Evolutionary conservation across 2,329 filamentous ascomycete genomes (phyloP), one percentile per base, ranked within the genome.

Genomic region (Lachnellula willkommii): DNA sequence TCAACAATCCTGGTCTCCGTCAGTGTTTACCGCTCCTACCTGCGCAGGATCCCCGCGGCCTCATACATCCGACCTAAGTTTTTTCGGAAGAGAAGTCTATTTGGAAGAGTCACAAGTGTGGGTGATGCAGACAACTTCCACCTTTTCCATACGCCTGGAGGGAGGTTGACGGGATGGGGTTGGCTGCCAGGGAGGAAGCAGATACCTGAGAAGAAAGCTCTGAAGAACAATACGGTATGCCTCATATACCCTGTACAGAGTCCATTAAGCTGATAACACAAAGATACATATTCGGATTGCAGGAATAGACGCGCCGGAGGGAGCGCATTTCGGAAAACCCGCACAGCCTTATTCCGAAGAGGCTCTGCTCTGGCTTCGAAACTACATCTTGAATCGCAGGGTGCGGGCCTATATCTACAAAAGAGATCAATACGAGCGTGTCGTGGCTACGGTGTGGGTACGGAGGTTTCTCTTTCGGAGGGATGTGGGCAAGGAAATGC

Each of bases 121-220:
- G 94, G 95, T 43, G 94, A 99, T 78, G 95, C 91, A 4, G 94
- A 99, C 72, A 93, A 93, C 69, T 96, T 99, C 71, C 88, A 94
- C 64, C 72, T 99, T 48, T 99, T 88, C 70, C 94, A 99, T 71
- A 97, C 91, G 0, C 94, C 94, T 0, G 93, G 93, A n/a, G 94
- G 94, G 11, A 80, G 85, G 62, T 72, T 92, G 51, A 80, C 87
- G 11, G 94, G 94, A 52, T 99, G 94, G 94, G 91, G 88, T n/a
- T 95, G 90, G 90, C 68, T 94, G 61, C 86, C 81, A 5, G 78
- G 82, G 70, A 78, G 90, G 66, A 85, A 74, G 28, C 28, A 32
- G 56, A 79, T 96, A 6, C 92, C 91, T 1, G 78, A 75, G 12
- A 82, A 79, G 55, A 87, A 80, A 68, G 81, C 84, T 32, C 73